These are phyloP conservation scores for Ceratocystis huliohia DNA, from an alignment of 2,329 filamentous ascomycete species.

Conservation along the genomic window DNA sequence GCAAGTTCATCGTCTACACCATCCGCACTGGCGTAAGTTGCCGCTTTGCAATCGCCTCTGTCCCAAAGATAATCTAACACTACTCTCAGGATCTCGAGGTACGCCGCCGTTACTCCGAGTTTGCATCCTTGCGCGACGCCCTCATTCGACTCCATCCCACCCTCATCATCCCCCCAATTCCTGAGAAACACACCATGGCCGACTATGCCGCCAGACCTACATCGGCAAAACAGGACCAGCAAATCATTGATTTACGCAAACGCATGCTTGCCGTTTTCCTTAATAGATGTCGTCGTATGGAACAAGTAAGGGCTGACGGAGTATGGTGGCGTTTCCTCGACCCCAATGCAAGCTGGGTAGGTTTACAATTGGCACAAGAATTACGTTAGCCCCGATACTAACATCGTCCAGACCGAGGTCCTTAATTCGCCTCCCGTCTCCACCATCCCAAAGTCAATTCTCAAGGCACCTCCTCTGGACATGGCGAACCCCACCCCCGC, in stretches of 20 bases:
- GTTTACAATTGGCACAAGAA: conserved; percentile 21
- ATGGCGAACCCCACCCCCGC: conserved; percentile 82
- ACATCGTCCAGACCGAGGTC: conserved; percentile 66
- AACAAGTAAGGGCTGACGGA: conserved; percentile 78
- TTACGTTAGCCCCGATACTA: conserved; percentile 22
- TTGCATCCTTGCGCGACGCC: conserved; percentile 77
- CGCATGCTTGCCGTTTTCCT: conserved; percentile 94
- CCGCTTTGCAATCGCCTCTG: conserved; percentile 1
- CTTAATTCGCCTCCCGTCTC: conserved; percentile 79
- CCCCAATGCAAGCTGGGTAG: conserved; percentile 95
- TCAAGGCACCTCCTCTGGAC: conserved; percentile 91
- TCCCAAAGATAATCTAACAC: conserved; percentile 18
- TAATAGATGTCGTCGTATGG: conserved; percentile 87
- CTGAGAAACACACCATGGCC: conserved; percentile 97
- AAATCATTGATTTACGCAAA: conserved; percentile 92
- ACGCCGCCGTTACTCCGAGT: conserved; percentile 88
- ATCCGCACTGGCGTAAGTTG: conserved; percentile 75
- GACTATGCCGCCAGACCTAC: conserved; percentile 97
- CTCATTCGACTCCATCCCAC: conserved; percentile 88
- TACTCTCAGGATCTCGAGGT: conserved; percentile 73
- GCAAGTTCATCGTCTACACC: conserved; percentile 92
- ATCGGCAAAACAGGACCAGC: conserved; percentile 91
- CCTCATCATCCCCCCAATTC: conserved; percentile 88
- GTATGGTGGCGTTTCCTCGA: conserved; percentile 98
- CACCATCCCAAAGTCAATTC: conserved; percentile 82